A percentile compares a stretch with the other conserved stretches of the same genome.
phyloP scores from a whole-genome alignment of 139 green algal species.

The Edaphochlamys debaryana region DNA sequence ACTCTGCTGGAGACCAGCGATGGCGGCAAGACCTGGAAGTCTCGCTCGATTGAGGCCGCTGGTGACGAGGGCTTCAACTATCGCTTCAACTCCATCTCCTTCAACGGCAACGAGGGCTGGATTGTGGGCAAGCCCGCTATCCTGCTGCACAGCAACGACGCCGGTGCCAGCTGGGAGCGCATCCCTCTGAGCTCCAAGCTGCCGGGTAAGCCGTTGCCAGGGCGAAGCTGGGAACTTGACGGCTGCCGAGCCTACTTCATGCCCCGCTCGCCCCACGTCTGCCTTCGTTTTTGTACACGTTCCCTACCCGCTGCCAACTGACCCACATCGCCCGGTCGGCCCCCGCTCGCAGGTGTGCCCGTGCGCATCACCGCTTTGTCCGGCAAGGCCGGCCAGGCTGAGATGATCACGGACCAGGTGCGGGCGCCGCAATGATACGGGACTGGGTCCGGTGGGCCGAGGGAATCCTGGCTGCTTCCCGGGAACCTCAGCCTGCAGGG shows the following conservation, averaged over 20 bases:
- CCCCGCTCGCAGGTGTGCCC: conserved; percentile 68
- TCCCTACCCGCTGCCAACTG: too few relatives aligned
- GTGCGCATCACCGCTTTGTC: conserved; percentile 81
- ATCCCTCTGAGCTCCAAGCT: conserved; percentile 95
- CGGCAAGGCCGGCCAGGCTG: conserved; percentile 78
- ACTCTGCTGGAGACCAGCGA: conserved; percentile 98
- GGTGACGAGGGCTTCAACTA: conserved; percentile 93
- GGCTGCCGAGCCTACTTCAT: too few relatives aligned
- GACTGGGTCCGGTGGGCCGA: neutral
- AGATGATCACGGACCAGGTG: conserved; percentile 97
- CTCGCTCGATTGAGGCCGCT: conserved; percentile 73
- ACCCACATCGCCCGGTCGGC: too few relatives aligned
- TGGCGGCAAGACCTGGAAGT: conserved; percentile 93
- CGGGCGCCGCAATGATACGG: neutral
- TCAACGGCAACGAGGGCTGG: conserved; percentile 95
- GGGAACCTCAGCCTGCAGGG: neutral
- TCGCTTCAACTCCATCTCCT: conserved; percentile 96
- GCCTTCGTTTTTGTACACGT: too few relatives aligned
- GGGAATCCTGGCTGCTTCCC: neutral
- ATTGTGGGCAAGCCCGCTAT: conserved; percentile 99
- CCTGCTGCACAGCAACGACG: conserved; percentile 95
- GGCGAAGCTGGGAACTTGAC: too few relatives aligned
- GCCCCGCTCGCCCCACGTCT: too few relatives aligned
- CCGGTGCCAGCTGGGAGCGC: conserved; percentile 95
- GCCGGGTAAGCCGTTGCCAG: conserved; percentile 71